These are phyloP conservation scores for Paramecium biaurelia DNA, from an alignment of 73 alveolate species.

Conservation along the genomic window DNA sequence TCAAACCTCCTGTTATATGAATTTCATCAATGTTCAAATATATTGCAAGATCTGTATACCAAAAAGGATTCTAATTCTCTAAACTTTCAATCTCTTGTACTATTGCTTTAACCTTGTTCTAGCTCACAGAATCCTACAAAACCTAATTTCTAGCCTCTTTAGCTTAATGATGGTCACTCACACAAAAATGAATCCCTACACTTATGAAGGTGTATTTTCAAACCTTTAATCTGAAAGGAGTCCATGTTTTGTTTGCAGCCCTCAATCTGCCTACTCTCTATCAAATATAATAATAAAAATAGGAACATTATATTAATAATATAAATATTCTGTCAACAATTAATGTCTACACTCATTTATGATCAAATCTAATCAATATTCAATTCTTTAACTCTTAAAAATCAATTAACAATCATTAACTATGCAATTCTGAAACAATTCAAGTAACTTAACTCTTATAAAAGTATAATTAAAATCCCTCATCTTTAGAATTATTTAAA, in stretches of 20 bases:
- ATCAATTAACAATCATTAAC: too few relatives aligned
- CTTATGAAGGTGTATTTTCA: neutral
- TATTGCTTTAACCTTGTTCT: neutral
- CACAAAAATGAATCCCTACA: constrained; percentile 29
- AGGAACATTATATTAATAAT: neutral
- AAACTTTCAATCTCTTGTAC: neutral
- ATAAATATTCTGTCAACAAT: neutral
- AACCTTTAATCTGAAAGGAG: neutral
- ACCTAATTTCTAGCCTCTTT: neutral
- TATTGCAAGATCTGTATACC: neutral
- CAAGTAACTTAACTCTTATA: too few relatives aligned
- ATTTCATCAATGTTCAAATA: constrained; percentile 17
- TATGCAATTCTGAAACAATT: too few relatives aligned
- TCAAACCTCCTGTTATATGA: constrained; percentile 20
- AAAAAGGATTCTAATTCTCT: neutral
- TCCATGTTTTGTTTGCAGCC: neutral
- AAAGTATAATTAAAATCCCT: too few relatives aligned
- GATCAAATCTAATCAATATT: neutral
- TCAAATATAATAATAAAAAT: neutral
- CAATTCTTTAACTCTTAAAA: too few relatives aligned
- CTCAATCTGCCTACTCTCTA: neutral
- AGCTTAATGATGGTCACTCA: constrained; percentile 18
- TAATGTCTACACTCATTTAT: too few relatives aligned
- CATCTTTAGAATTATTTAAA: too few relatives aligned
- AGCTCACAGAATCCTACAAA: neutral